These are phyloP conservation scores for Tulasnella sp. DNA, from an alignment of 768 basidiomycete genomes.

Conservation along the genomic window DNA sequence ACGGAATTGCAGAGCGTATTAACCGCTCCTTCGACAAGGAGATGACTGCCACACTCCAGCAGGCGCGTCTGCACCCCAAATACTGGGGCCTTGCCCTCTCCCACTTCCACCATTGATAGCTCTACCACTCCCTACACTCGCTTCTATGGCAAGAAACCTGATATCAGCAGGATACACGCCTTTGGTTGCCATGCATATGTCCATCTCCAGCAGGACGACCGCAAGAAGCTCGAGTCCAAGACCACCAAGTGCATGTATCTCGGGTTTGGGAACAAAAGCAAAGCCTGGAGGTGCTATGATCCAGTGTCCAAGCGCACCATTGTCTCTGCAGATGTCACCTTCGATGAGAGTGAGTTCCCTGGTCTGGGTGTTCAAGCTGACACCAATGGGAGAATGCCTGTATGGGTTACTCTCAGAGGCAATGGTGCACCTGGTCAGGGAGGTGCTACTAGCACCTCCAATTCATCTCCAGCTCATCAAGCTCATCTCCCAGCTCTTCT, in stretches of 20 bases:
- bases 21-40: constrained; percentile 1
- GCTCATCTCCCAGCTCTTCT: background rate
- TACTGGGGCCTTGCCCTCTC: background rate
- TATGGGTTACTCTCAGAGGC: too few relatives aligned
- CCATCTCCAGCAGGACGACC: constrained; percentile 13
- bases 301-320: background rate
- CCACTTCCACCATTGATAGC: constrained; percentile 2
- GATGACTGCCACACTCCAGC: background rate
- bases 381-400: too few relatives aligned
- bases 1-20: constrained; percentile 13
- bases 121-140: constrained; percentile 18
- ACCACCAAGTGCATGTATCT: constrained; percentile 31
- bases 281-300: constrained; percentile 30
- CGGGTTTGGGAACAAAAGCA: constrained; percentile 29
- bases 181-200: constrained; percentile 23
- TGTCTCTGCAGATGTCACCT: constrained; percentile 13
- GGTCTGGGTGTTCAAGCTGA: too few relatives aligned
- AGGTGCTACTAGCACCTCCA: too few relatives aligned
- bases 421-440: too few relatives aligned
- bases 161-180: constrained; percentile 16
- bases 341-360: constrained; percentile 12
- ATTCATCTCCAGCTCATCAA: background rate
- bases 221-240: constrained; percentile 14
- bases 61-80: background rate
- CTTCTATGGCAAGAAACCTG: constrained; percentile 18